These are phyloP conservation scores for Closterium sp. DNA, from an alignment of 139 green algal genomes.

Conservation along the genomic window DNA sequence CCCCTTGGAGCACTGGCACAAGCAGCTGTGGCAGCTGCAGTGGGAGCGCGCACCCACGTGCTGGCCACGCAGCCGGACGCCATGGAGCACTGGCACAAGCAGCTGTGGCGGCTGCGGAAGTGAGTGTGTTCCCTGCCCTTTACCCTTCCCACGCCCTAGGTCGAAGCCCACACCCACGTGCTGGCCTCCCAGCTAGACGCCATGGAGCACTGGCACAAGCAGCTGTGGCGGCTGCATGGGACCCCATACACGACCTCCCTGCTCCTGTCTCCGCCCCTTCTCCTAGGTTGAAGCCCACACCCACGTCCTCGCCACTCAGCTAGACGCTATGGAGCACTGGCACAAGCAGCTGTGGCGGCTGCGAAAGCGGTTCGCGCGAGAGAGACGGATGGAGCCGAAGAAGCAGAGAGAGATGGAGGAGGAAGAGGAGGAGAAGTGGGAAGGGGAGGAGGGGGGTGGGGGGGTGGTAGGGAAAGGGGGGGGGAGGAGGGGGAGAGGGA, in stretches of 20 bases:
- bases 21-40: not conserved
- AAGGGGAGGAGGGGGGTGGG: not conserved
- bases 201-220: not conserved
- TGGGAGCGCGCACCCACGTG: not conserved
- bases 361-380: not conserved
- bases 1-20: conserved; percentile 1
- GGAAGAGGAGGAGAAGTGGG: conserved; percentile 6
- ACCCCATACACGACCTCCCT: too few species aligned
- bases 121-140: not conserved
- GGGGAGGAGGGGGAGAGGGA: not conserved
- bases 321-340: conserved; percentile 1
- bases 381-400: conserved; percentile 1
- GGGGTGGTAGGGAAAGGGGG: not conserved
- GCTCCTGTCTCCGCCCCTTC: too few species aligned
- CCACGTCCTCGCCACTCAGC: not conserved
- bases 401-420: conserved; percentile 9
- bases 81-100: not conserved
- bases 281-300: not conserved
- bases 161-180: too few species aligned
- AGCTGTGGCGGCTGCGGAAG: conserved; percentile 6
- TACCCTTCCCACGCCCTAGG: not conserved
- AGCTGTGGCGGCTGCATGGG: not conserved
- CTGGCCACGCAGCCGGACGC: not conserved
- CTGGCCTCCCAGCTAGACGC: not conserved
- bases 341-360: conserved; percentile 8